phyloP scores from a whole-genome alignment of 164 flowering plant genomes.

The Liriodendron chinense region DNA sequence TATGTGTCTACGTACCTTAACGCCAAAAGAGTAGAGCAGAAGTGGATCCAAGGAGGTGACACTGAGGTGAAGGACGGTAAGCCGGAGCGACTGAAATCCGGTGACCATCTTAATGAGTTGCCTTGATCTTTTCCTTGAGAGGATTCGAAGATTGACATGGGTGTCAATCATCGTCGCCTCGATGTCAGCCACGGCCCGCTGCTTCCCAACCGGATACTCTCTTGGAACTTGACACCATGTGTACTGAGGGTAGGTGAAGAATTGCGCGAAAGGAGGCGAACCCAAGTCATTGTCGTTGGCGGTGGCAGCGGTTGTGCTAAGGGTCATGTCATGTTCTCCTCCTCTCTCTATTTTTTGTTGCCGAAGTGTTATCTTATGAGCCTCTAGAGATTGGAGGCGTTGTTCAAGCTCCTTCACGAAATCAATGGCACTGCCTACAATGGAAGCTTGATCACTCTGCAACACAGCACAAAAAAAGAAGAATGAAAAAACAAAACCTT shows the following conservation, averaged over 20 bases:
- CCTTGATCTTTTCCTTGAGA: conserved; percentile 39
- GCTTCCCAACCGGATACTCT: conserved; percentile 21
- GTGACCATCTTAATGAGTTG: conserved; percentile 61
- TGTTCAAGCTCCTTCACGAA: conserved; percentile 92
- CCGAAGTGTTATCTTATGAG: conserved; percentile 37
- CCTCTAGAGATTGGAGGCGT: conserved; percentile 69
- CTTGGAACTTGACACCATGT: conserved; percentile 43
- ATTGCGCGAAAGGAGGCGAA: conserved; percentile 50
- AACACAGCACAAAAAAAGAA: background rate
- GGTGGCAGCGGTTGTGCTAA: conserved; percentile 14
- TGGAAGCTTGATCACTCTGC: conserved; percentile 97
- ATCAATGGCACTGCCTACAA: conserved; percentile 92
- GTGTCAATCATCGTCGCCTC: conserved; percentile 84
- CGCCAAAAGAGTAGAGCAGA: conserved; percentile 79
- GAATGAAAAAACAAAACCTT: background rate
- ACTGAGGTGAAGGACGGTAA: conserved; percentile 80
- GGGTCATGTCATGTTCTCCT: conserved; percentile 10
- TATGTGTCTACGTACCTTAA: conserved; percentile 52
- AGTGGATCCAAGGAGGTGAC: conserved; percentile 63
- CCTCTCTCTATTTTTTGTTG: conserved; percentile 13
- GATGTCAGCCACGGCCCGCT: conserved; percentile 58
- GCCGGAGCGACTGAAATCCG: conserved; percentile 54
- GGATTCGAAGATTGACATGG: conserved; percentile 71
- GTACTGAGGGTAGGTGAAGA: conserved; percentile 68
- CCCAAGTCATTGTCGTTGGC: conserved; percentile 27